Evolutionary conservation across 495 filamentous ascomycete genomes (phyloP), one percentile per base, ranked within the genome.

Genomic region (Neurospora sublineolata): DNA sequence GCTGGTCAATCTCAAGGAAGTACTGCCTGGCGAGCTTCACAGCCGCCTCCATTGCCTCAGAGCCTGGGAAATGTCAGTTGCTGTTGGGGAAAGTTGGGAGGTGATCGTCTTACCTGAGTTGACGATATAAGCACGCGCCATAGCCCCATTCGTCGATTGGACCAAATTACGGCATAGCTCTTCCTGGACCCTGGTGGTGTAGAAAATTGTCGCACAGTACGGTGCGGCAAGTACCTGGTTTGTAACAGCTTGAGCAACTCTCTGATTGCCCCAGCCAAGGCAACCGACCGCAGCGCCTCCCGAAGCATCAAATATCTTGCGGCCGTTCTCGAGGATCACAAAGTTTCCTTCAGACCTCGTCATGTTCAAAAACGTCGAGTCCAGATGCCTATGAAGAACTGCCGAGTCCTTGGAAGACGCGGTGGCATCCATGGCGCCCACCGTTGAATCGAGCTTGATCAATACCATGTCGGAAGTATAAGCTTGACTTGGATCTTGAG

Each of bases 1-100:
- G 74, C 69, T 84, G 75, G 27, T 67, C 73, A 27, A 74, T 76
- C 79, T 92, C 89, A 6, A 89, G 81, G 73, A 86, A 90, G 74
- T 89, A 92, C 77, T 93, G 91, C 14, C 87, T 84, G 23, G 89
- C 86, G 10, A 93, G 80, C 74, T 93, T 93, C 68, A 92, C 69
- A 8, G 79, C 78, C 11, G 80, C 81, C 71, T 81, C 79, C 77
- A 81, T 79, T 30, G 80, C 79, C 71, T 82, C 80, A 42, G 80
- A 80, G 23, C 81, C 79, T 73, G 77, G 80, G 67, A 68, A 72
- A 82, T 81, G 60, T 68, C 78, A 83, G 69, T 73, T 75, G 73
- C 81, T 30, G 23, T 18, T 16, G 52, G 23, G 27, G 5, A 0
- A 16, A 80, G 60, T 46, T 18, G 27, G 37, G 23, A 82, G 79